Percentiles rank a stretch among this genome's conserved stretches.
Evolutionary conservation across 768 basidiomycete genomes (phyloP).

Genomic region (Russula lepida): DNA sequence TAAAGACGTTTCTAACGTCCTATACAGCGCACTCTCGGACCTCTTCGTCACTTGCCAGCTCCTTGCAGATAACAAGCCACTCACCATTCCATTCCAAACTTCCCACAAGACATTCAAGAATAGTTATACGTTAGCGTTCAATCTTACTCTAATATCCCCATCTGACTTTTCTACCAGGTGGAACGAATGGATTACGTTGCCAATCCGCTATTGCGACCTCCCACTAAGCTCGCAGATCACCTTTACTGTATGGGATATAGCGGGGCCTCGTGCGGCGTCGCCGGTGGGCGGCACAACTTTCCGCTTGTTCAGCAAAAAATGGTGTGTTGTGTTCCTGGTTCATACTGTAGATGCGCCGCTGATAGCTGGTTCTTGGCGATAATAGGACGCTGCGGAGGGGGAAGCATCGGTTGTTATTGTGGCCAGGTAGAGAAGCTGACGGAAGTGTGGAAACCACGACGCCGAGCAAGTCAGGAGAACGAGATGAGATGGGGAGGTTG

Average conservation of each 20-base stretch:
- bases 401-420: conserved; percentile 81
- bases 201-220: conserved; percentile 90
- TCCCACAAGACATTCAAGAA: conserved; percentile 89
- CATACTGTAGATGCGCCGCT: not conserved
- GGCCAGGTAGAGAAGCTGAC: conserved; percentile 81
- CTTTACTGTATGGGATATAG: conserved; percentile 95
- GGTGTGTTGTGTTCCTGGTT: conserved; percentile 38
- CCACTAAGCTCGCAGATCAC: conserved; percentile 82
- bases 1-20: conserved; percentile 12
- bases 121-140: conserved; percentile 52
- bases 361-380: not conserved
- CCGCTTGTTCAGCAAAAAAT: conserved; percentile 87
- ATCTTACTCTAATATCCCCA: not conserved
- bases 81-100: conserved; percentile 87
- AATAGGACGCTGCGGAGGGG: conserved; percentile 80
- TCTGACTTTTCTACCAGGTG: conserved; percentile 42
- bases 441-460: conserved; percentile 74
- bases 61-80: conserved; percentile 84
- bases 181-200: conserved; percentile 93
- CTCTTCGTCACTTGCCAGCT: conserved; percentile 91
- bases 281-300: conserved; percentile 92
- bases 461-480: conserved; percentile 71
- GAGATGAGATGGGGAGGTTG: conserved; percentile 92
- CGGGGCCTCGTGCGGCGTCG: conserved; percentile 64
- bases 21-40: conserved; percentile 71